A percentile compares a stretch with the other conserved stretches of the same genome.
phyloP scores from a whole-genome alignment of 768 basidiomycete genomes.

The Russula virescens region DNA sequence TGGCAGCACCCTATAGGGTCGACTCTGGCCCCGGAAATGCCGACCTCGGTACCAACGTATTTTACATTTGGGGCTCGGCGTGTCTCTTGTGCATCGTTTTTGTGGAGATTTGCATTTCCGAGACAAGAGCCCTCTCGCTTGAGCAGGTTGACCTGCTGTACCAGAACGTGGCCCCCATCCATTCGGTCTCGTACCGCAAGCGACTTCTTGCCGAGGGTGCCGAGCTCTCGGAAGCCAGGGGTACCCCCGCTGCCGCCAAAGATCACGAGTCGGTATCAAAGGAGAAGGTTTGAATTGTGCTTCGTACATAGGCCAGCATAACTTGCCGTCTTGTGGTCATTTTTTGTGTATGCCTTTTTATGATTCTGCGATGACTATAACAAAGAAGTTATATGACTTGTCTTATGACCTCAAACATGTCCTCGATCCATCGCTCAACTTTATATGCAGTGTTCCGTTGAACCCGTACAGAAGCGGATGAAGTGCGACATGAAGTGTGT shows the following conservation, averaged over 20 bases:
- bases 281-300: constrained; percentile 19
- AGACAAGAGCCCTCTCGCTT: constrained; percentile 78
- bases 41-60: constrained; percentile 64
- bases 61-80: constrained; percentile 78
- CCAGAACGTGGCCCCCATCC: constrained; percentile 53
- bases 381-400: too few relatives aligned
- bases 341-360: too few relatives aligned
- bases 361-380: too few relatives aligned
- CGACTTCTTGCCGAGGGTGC: constrained; percentile 25
- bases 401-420: too few relatives aligned
- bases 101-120: constrained; percentile 75
- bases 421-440: too few relatives aligned
- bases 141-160: constrained; percentile 83
- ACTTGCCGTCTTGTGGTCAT: too few relatives aligned
- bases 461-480: too few relatives aligned
- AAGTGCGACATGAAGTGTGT: too few relatives aligned
- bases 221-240: not conserved
- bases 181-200: constrained; percentile 36
- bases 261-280: not conserved
- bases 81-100: constrained; percentile 68
- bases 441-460: too few relatives aligned
- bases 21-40: constrained; percentile 41
- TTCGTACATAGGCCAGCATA: not conserved
- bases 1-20: constrained; percentile 45
- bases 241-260: not conserved